Base-by-base conservation (phyloP, 1,284 basidiomycete species). In the Salmacisia buchloeana region DNA sequence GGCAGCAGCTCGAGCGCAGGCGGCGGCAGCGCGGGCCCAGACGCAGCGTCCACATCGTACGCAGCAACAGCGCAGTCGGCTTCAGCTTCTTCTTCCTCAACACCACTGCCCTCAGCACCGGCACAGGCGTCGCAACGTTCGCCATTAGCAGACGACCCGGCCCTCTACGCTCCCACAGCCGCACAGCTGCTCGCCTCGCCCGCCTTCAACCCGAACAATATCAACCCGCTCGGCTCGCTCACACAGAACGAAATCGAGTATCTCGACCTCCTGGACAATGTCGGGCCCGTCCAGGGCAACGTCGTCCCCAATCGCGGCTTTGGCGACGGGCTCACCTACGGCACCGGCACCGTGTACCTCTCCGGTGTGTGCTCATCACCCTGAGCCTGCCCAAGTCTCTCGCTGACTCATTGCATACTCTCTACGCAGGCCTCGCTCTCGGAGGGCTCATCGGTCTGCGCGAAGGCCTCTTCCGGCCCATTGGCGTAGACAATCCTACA, bases 311-410 rank as follows among this genome's bases (percentile, higher is more conserved):
- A 69, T 36, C 70, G 96, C 81, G 94, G 96, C 65, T 99, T 93
- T 94, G 92, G 92, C 82, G 96, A 99, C 84, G 96, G 98, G 83
- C 84, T 99, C 66, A 97, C 93, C 86, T 97, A 98, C 83, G 96
- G 96, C 73, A 97, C 94, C 75, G 96, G 96, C 63, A 96, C 94
- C 70, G 97, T 94, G 83, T 98, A 98, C 86, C 88, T 98, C 62
- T 86, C 90, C 78, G 96, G 94, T 94, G 81, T 80, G 92, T 87
- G 58, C 69, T 64, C 49, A 29, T 36, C 29, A 41, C 38, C 27
- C 29, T 23, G 33, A 5, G 10, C 12, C n/a, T 38, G 12, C 12
- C 12, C 10, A 1, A 46, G n/a, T 10, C 25, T 46, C 18, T 12
- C 18, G 18, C 31, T 10, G 31, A 56, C 56, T 36, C 12, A n/a